Evolutionary conservation across 805 yeast genomes (phyloP).

Genomic region (Metschnikowia henanensis): DNA sequence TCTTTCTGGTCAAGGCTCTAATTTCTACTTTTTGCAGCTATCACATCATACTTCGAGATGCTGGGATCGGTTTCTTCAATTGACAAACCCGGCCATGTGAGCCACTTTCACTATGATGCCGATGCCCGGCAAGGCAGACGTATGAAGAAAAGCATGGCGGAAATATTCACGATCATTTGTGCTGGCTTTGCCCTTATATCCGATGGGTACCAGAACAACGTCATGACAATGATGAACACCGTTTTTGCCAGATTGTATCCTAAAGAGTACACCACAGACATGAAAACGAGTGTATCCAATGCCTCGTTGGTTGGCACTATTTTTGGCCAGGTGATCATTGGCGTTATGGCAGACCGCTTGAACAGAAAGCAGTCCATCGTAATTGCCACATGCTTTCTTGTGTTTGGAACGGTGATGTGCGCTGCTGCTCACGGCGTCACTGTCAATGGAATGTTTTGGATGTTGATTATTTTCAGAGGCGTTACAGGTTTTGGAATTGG

Average conservation of each 20-base stretch:
- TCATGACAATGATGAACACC: constrained; percentile 68
- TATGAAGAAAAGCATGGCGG: constrained; percentile 23
- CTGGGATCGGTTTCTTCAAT: constrained; percentile 6
- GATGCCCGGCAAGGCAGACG: constrained; percentile 32
- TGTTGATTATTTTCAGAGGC: constrained; percentile 73
- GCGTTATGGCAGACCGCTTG: constrained; percentile 61
- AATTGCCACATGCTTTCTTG: constrained; percentile 58
- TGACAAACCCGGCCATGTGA: constrained; percentile 4
- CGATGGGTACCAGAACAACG: constrained; percentile 76
- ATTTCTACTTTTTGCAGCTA: neutral
- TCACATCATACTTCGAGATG: neutral
- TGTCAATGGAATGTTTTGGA: constrained; percentile 70
- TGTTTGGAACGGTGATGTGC: constrained; percentile 63
- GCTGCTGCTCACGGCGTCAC: constrained; percentile 67
- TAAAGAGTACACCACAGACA: constrained; percentile 38
- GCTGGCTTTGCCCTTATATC: constrained; percentile 75
- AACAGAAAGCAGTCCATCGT: constrained; percentile 75
- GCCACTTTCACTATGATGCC: constrained; percentile 31
- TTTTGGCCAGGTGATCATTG: constrained; percentile 67
- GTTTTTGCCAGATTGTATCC: constrained; percentile 50
- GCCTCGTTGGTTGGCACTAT: constrained; percentile 69
- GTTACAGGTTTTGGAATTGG: constrained; percentile 79
- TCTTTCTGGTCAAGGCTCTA: no score
- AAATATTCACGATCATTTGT: constrained; percentile 51
- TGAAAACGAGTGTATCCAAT: constrained; percentile 68